phyloP scores from a whole-genome alignment of 441 rosid genomes.

The Raphanus hybrid region DNA sequence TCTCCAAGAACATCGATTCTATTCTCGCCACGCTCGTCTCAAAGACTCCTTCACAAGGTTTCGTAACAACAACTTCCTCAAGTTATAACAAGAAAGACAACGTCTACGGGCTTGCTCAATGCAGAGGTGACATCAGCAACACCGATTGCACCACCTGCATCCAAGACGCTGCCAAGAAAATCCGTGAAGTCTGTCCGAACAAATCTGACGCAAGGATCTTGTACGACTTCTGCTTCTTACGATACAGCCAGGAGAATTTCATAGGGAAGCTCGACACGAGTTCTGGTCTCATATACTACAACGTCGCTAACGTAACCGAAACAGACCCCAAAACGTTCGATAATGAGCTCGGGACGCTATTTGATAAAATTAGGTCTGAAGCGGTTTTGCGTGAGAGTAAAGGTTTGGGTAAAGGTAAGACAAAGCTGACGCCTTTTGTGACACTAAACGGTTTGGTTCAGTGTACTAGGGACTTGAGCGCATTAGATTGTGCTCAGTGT shows the following conservation, averaged over 20 bases:
- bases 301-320: slow-evolving; percentile 60
- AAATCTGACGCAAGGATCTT: slow-evolving; percentile 69
- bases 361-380: slow-evolving; percentile 53
- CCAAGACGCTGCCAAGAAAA: neutral
- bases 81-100: too few species aligned
- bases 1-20: too few species aligned
- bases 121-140: too few species aligned
- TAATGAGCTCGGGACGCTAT: slow-evolving; percentile 53
- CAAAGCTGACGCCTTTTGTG: slow-evolving; percentile 50
- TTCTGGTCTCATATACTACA: slow-evolving; percentile 52
- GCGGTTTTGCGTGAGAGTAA: slow-evolving; percentile 50
- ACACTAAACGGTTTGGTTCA: slow-evolving; percentile 74
- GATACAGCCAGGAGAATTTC: slow-evolving; percentile 54
- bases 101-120: too few species aligned
- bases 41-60: too few species aligned
- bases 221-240: slow-evolving; percentile 74
- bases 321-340: slow-evolving; percentile 52
- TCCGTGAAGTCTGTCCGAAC: slow-evolving; percentile 56
- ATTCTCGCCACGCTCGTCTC: too few species aligned
- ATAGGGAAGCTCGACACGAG: slow-evolving; percentile 63
- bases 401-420: slow-evolving; percentile 72
- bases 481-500: slow-evolving; percentile 73
- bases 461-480: slow-evolving; percentile 67
- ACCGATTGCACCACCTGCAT: too few species aligned
- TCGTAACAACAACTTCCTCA: too few species aligned